phyloP scores from a whole-genome alignment of 1,284 basidiomycete genomes.

The Ganoderma resinaceum region DNA sequence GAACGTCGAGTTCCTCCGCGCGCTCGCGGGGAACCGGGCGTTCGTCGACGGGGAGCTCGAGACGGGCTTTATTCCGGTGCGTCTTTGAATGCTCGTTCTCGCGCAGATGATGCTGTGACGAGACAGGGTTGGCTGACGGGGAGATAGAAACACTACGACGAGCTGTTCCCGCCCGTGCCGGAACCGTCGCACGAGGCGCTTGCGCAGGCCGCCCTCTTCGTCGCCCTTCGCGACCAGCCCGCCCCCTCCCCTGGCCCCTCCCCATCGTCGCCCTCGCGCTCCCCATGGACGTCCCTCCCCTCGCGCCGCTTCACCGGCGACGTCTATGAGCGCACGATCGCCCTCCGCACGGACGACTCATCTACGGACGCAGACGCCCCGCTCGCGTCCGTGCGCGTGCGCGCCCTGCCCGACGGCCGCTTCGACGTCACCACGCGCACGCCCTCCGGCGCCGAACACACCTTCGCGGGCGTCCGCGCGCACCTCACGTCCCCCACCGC shows the following conservation, averaged over 20 bases:
- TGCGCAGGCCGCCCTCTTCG: constrained; percentile 81
- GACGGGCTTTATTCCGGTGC: constrained; percentile 90
- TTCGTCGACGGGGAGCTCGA: constrained; percentile 89
- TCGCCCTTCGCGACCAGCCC: constrained; percentile 71
- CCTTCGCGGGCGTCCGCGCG: constrained; percentile 61
- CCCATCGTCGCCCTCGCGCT: constrained; percentile 61
- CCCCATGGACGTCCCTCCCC: constrained; percentile 74
- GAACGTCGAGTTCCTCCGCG: constrained; percentile 89
- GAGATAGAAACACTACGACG: constrained; percentile 76
- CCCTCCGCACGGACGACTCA: constrained; percentile 60
- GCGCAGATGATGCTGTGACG: no score
- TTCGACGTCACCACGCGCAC: constrained; percentile 64
- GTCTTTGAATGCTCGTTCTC: constrained; percentile 24
- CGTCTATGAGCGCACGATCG: constrained; percentile 63
- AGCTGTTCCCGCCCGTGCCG: constrained; percentile 73
- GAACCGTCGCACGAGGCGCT: constrained; percentile 68
- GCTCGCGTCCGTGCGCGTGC: constrained; percentile 55
- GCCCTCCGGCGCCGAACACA: constrained; percentile 36
- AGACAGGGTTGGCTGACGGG: neutral
- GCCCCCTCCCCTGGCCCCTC: constrained; percentile 59
- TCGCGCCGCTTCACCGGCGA: constrained; percentile 83
- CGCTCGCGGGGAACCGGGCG: constrained; percentile 77
- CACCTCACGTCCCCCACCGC: constrained; percentile 57
- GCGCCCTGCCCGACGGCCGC: constrained; percentile 46
- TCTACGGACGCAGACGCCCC: constrained; percentile 41